Evolutionary conservation across 176 grass and related monocot species (phyloP).

Genomic region (Zoysia pacifica): DNA sequence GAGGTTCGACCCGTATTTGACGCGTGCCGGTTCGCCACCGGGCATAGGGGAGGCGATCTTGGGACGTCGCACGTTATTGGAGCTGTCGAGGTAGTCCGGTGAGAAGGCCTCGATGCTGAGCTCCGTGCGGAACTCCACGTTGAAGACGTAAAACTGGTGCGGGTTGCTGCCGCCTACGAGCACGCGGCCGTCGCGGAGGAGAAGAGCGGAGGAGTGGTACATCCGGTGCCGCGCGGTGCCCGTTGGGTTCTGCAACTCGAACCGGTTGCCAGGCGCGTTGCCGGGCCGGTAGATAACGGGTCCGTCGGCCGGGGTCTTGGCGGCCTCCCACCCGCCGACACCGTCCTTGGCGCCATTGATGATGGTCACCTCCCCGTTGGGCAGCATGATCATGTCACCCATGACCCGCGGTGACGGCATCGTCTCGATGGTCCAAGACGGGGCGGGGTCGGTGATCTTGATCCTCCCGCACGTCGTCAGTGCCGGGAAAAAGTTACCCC

Average conservation of each 20-base stretch:
- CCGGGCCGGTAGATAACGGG: constrained; percentile 56
- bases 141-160: constrained; percentile 66
- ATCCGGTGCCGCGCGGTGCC: constrained; percentile 51
- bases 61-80: constrained; percentile 38
- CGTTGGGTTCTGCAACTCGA: constrained; percentile 44
- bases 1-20: constrained; percentile 44
- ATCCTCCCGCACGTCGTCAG: constrained; percentile 64
- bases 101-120: constrained; percentile 77
- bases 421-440: constrained; percentile 63
- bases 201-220: constrained; percentile 66
- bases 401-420: constrained; percentile 81
- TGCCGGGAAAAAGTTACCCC: constrained; percentile 13
- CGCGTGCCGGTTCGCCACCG: not conserved
- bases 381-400: constrained; percentile 83
- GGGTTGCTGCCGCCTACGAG: constrained; percentile 84
- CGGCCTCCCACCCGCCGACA: constrained; percentile 59
- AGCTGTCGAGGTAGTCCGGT: constrained; percentile 56
- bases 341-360: constrained; percentile 72
- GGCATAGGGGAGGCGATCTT: constrained; percentile 30
- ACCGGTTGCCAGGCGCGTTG: not conserved
- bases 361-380: constrained; percentile 67
- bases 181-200: constrained; percentile 68
- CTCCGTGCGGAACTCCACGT: constrained; percentile 64
- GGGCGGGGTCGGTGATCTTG: constrained; percentile 62
- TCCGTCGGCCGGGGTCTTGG: constrained; percentile 30